Conservation (phyloP, 2,329 filamentous ascomycete genomes). For the Apiospora sp. region DNA sequence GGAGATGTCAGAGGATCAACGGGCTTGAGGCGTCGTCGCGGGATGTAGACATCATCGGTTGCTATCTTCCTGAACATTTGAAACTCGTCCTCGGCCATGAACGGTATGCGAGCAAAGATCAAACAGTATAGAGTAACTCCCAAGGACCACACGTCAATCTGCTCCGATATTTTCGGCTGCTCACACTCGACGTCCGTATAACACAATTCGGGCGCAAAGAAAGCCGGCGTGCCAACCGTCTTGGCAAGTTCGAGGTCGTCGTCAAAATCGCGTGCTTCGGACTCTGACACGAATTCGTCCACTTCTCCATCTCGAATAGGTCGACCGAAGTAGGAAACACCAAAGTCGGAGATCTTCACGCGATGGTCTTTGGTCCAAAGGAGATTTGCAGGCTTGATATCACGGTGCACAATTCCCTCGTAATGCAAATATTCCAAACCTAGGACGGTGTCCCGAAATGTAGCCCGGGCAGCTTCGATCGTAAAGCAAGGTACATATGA, state of each 20-base stretch:
- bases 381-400: slow-evolving; percentile 90
- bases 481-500: slow-evolving; percentile 95
- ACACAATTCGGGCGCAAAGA: slow-evolving; percentile 96
- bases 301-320: slow-evolving; percentile 84
- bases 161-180: slow-evolving; percentile 83
- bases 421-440: slow-evolving; percentile 94
- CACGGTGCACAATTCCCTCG: slow-evolving; percentile 83
- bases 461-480: slow-evolving; percentile 79
- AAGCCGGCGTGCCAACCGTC: slow-evolving; percentile 95
- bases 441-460: slow-evolving; percentile 91
- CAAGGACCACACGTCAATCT: slow-evolving; percentile 97
- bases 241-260: slow-evolving; percentile 97
- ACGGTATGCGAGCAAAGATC: slow-evolving; percentile 92
- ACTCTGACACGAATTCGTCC: slow-evolving; percentile 78
- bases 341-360: slow-evolving; percentile 98
- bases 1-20: slow-evolving; percentile 68
- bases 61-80: slow-evolving; percentile 70
- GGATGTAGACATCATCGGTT: slow-evolving; percentile 21
- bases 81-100: slow-evolving; percentile 89
- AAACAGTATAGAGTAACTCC: slow-evolving; percentile 96
- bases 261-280: slow-evolving; percentile 85
- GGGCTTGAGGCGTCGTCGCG: slow-evolving; percentile 75
- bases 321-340: slow-evolving; percentile 94
- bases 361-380: slow-evolving; percentile 84
- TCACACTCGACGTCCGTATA: slow-evolving; percentile 79